A percentile compares a stretch with the other conserved stretches of the same genome.
Evolutionary conservation across 805 yeast genomes (phyloP).

Genomic region (Clavispora asparagi): DNA sequence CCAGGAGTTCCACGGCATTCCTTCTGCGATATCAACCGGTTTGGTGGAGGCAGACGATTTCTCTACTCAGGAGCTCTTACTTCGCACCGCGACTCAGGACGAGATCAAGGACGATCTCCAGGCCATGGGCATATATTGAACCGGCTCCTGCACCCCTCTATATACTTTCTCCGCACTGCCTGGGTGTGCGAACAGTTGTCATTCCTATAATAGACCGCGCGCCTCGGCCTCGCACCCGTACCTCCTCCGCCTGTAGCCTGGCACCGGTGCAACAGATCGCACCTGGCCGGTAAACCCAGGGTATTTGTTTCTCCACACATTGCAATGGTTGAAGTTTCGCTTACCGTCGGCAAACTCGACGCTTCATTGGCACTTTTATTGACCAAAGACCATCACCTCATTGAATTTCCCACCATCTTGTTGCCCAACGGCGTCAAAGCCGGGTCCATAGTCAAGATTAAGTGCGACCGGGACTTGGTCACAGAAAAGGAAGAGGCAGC

Average conservation of each 20-base stretch:
- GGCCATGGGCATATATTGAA: constrained; percentile 48
- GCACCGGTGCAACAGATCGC: neutral
- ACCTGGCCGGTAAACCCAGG: neutral
- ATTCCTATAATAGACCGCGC: neutral
- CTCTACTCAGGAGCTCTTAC: constrained; percentile 28
- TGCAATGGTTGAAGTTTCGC: constrained; percentile 78
- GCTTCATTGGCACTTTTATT: constrained; percentile 88
- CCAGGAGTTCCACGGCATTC: constrained; percentile 65
- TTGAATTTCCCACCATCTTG: constrained; percentile 93
- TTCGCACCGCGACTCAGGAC: constrained; percentile 59
- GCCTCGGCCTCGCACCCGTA: neutral
- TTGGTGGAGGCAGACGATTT: constrained; percentile 18
- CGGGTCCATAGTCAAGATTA: constrained; percentile 84
- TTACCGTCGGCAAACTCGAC: constrained; percentile 93
- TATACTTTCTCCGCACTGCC: neutral
- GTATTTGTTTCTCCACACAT: neutral
- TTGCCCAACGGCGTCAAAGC: constrained; percentile 88
- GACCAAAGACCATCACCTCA: constrained; percentile 87
- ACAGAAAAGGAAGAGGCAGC: constrained; percentile 58
- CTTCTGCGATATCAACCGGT: constrained; percentile 60
- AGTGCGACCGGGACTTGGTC: constrained; percentile 70
- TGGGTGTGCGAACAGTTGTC: neutral
- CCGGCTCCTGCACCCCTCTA: neutral
- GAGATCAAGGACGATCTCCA: constrained; percentile 71
- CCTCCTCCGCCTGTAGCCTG: neutral